Evolutionary conservation across 257 asterid genomes (phyloP).

Genomic region (Salvia miltiorrhiza): DNA sequence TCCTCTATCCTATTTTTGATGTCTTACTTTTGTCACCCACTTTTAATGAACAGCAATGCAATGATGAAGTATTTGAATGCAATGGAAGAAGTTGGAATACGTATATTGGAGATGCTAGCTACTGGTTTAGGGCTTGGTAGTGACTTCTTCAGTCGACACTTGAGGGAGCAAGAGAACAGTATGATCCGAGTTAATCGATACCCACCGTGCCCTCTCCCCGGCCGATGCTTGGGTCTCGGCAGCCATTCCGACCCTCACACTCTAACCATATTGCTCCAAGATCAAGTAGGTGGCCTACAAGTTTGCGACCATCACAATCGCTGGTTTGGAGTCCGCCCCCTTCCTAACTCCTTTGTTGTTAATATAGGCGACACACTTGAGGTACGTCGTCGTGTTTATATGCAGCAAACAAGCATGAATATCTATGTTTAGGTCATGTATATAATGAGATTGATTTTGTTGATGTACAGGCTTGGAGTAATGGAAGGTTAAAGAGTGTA

Average conservation of each 20-base stretch:
- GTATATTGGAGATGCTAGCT: constrained; percentile 23
- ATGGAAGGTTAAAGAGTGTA: constrained; percentile 29
- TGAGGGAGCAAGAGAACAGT: constrained; percentile 16
- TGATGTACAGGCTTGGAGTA: constrained; percentile 30
- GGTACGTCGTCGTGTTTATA: not conserved
- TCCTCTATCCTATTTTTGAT: no score
- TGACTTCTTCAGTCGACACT: constrained; percentile 22
- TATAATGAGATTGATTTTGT: not conserved
- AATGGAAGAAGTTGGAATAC: constrained; percentile 21
- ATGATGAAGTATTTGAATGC: constrained; percentile 30
- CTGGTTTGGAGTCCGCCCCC: constrained; percentile 25
- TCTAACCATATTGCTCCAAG: constrained; percentile 21
- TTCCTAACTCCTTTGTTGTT: constrained; percentile 23
- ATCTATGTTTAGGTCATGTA: not conserved
- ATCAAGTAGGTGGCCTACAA: constrained; percentile 30
- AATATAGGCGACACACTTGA: constrained; percentile 35
- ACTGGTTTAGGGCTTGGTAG: constrained; percentile 25
- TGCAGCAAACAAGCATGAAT: no score
- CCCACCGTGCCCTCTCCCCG: constrained; percentile 26
- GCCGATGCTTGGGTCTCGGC: constrained; percentile 22
- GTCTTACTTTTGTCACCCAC: no score
- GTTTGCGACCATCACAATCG: constrained; percentile 5
- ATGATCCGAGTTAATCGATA: constrained; percentile 21
- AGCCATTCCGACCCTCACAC: constrained; percentile 32
- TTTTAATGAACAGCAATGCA: constrained; percentile 10